phyloP scores from a whole-genome alignment of 2,329 filamentous ascomycete genomes.

The Camillea tinctor region DNA sequence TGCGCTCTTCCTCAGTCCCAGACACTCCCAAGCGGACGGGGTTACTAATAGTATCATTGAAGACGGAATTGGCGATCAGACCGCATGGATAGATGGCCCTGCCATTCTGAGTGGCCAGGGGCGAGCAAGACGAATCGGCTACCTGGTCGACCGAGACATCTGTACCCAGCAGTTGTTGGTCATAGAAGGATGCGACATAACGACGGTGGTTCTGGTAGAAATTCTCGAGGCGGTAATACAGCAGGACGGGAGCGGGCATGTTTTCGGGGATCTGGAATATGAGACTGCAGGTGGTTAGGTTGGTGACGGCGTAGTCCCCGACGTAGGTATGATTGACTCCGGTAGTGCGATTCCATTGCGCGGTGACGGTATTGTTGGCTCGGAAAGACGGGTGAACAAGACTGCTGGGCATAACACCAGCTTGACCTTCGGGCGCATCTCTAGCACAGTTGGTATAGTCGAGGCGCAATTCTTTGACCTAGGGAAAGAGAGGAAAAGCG shows the following conservation, averaged over 20 bases:
- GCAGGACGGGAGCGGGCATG: slow-evolving; percentile 77
- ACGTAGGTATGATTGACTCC: slow-evolving; percentile 36
- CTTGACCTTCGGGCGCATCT: slow-evolving; percentile 46
- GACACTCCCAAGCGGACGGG: slow-evolving; percentile 60
- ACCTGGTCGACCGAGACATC: slow-evolving; percentile 61
- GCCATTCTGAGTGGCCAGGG: slow-evolving; percentile 57
- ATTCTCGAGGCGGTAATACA: slow-evolving; percentile 95
- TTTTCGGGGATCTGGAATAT: slow-evolving; percentile 77
- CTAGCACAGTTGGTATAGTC: slow-evolving; percentile 80
- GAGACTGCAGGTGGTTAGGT: slow-evolving; percentile 62
- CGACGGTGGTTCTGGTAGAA: slow-evolving; percentile 99
- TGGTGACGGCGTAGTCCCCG: slow-evolving; percentile 14
- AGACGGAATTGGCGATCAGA: slow-evolving; percentile 92
- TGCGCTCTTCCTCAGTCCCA: slow-evolving; percentile 38
- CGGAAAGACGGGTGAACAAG: slow-evolving; percentile 73
- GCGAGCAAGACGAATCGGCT: slow-evolving; percentile 69
- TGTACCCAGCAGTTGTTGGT: slow-evolving; percentile 75
- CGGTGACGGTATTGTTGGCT: slow-evolving; percentile 38
- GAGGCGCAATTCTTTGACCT: slow-evolving; percentile 89
- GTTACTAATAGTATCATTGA: slow-evolving; percentile 84
- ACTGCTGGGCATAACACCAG: slow-evolving; percentile 51
- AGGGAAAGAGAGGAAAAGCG: slow-evolving; percentile 1
- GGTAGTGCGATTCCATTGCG: slow-evolving; percentile 37
- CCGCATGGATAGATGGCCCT: slow-evolving; percentile 92
- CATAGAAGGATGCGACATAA: slow-evolving; percentile 88